Evolutionary conservation across 805 yeast species (phyloP).

Genomic region (Jamesozyma lodderae): DNA sequence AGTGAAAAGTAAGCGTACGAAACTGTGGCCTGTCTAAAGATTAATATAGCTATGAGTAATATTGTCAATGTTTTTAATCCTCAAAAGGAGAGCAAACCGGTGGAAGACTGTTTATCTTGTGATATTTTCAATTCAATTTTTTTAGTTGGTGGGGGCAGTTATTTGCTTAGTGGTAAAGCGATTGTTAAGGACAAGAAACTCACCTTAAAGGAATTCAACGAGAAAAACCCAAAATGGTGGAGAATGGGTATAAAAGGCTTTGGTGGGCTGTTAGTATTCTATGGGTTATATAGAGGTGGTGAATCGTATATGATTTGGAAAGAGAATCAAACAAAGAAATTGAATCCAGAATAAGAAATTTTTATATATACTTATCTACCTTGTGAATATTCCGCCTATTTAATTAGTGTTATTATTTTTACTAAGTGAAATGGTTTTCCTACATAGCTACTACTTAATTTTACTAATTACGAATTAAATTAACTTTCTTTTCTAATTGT

Average conservation of each 20-base stretch:
- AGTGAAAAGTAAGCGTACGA: no score
- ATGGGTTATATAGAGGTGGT: conserved; percentile 55
- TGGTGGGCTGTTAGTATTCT: conserved; percentile 46
- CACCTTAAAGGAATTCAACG: conserved; percentile 27
- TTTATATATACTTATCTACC: not conserved
- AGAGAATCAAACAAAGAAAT: conserved; percentile 1
- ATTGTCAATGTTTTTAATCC: conserved; percentile 43
- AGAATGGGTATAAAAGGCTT: conserved; percentile 40
- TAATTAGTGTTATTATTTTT: not conserved
- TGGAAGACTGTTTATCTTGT: conserved; percentile 54
- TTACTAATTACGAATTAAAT: no score
- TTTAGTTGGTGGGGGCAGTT: conserved; percentile 52
- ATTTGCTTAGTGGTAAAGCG: conserved; percentile 48
- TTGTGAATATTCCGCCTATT: not conserved
- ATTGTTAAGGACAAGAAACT: conserved; percentile 41
- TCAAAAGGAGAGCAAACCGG: conserved; percentile 12
- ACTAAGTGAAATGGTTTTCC: not conserved
- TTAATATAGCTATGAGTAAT: conserved; percentile 33
- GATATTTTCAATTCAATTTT: conserved; percentile 55
- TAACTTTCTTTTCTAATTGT: conserved; percentile 15
- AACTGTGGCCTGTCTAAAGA: no score
- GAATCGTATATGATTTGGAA: conserved; percentile 29
- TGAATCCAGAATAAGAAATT: not conserved
- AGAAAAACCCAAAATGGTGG: conserved; percentile 53
- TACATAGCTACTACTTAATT: not conserved